A percentile compares a stretch with the other conserved stretches of the same genome.
These are phyloP conservation scores for Pezizomycotina sp. DNA, from an alignment of 2,329 filamentous ascomycete genomes.

Conservation along the genomic window DNA sequence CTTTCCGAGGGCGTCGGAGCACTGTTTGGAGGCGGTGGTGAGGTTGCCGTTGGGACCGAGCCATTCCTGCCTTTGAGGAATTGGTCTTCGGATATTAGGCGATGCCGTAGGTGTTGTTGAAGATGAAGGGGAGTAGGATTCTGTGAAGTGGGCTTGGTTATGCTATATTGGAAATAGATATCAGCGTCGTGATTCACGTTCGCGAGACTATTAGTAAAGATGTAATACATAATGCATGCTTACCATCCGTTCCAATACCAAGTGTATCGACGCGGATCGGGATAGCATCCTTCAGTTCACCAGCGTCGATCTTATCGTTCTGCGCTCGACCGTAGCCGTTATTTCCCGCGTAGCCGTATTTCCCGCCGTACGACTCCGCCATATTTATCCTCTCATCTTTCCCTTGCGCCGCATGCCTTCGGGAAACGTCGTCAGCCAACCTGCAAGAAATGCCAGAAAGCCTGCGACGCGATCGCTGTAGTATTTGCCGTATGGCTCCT, in stretches of 20 bases:
- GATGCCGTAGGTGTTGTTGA: slow-evolving; percentile 50
- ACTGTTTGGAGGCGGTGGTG: slow-evolving; percentile 37
- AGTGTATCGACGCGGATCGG: slow-evolving; percentile 37
- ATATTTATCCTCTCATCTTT: slow-evolving; percentile 30
- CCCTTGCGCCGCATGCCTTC: slow-evolving; percentile 38
- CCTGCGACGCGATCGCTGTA: slow-evolving; percentile 40
- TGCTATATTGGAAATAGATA: slow-evolving; percentile 42
- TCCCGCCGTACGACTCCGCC: slow-evolving; percentile 53
- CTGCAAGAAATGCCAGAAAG: slow-evolving; percentile 50
- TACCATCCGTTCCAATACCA: slow-evolving; percentile 34
- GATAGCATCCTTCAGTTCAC: slow-evolving; percentile 46
- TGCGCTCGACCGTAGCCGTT: slow-evolving; percentile 29
- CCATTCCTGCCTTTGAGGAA: slow-evolving; percentile 33
- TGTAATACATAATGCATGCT: slow-evolving; percentile 43
- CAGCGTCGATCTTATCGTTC: slow-evolving; percentile 31
- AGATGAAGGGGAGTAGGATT: too few relatives aligned
- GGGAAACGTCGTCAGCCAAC: slow-evolving; percentile 43
- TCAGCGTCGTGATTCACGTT: slow-evolving; percentile 54
- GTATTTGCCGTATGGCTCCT: slow-evolving; percentile 38
- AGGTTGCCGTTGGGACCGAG: slow-evolving; percentile 39
- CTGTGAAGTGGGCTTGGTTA: slow-evolving; percentile 41
- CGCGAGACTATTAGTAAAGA: slow-evolving; percentile 45
- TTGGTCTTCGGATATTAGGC: slow-evolving; percentile 38
- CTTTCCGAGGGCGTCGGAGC: slow-evolving; percentile 32
- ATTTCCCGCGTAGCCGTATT: slow-evolving; percentile 49